Conservation (phyloP, 306 rosid species). For the Cucurbita maxima region DNA sequence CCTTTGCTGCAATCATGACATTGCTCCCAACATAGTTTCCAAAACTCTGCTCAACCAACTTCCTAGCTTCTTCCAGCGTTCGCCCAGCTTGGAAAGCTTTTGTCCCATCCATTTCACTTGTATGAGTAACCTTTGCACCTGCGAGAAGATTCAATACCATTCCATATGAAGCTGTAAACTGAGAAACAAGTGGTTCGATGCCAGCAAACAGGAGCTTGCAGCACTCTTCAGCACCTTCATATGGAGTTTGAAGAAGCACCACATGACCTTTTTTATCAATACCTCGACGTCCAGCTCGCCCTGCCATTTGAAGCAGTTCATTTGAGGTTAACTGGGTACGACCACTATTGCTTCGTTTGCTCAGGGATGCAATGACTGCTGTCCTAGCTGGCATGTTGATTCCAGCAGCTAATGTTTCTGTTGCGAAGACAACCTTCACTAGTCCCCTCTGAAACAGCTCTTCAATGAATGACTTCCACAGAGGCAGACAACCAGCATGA, state of each 20-base stretch:
- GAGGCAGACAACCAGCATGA: constrained; percentile 95
- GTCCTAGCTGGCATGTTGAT: constrained; percentile 98
- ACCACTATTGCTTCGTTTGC: constrained; percentile 66
- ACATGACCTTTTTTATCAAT: constrained; percentile 77
- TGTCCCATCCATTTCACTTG: constrained; percentile 36
- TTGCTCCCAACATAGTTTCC: constrained; percentile 93
- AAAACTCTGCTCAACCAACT: constrained; percentile 92
- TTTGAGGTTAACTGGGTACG: constrained; percentile 55
- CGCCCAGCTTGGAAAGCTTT: constrained; percentile 34
- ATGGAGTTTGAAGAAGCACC: constrained; percentile 71
- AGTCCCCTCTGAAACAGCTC: constrained; percentile 88
- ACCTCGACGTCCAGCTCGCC: constrained; percentile 99
- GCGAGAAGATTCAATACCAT: constrained; percentile 94
- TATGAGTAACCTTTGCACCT: constrained; percentile 61
- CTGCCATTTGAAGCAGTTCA: constrained; percentile 97
- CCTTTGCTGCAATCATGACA: constrained; percentile 93
- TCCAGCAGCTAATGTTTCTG: constrained; percentile 97
- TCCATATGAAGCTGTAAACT: constrained; percentile 93
- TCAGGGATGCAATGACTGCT: constrained; percentile 77
- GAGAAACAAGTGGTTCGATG: constrained; percentile 86
- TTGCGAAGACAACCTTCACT: constrained; percentile 91
- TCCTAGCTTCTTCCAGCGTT: constrained; percentile 92
- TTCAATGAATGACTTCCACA: constrained; percentile 92
- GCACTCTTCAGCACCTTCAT: constrained; percentile 90
- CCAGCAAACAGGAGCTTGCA: constrained; percentile 85